phyloP scores from a whole-genome alignment of 2,329 filamentous ascomycete species.

The Aschersonia sp. region DNA sequence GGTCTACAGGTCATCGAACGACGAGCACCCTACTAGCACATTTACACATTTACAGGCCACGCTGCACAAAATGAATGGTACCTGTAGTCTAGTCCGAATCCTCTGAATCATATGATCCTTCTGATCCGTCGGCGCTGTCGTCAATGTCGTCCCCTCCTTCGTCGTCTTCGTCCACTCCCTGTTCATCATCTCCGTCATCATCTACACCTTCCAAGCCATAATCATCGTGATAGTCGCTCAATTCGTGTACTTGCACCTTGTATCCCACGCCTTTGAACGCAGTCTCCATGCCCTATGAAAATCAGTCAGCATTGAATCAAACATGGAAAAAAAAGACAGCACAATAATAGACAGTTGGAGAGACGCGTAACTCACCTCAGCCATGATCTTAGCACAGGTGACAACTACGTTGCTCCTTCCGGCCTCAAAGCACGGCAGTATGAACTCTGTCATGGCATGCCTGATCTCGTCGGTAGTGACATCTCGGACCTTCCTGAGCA shows the following conservation, averaged over 20 bases:
- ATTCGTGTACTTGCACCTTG: conserved; percentile 55
- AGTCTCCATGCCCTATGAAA: conserved; percentile 38
- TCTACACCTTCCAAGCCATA: conserved; percentile 66
- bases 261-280: conserved; percentile 67
- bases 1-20: too few relatives aligned
- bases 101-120: conserved; percentile 2
- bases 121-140: conserved; percentile 8
- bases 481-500: conserved; percentile 62
- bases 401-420: conserved; percentile 73
- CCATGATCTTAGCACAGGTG: conserved; percentile 74
- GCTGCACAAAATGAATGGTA: not conserved
- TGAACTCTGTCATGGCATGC: conserved; percentile 54
- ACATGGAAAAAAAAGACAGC: not conserved
- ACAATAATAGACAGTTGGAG: not conserved
- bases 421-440: conserved; percentile 69
- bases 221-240: conserved; percentile 75
- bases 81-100: not conserved
- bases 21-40: too few relatives aligned
- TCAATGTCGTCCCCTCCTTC: conserved; percentile 21
- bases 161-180: conserved; percentile 28
- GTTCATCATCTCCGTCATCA: conserved; percentile 36
- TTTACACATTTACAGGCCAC: too few relatives aligned
- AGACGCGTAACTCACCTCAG: conserved; percentile 48
- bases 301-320: conserved; percentile 31
- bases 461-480: conserved; percentile 68